These are phyloP conservation scores for Solanum acaule DNA, from an alignment of 257 asterid genomes.

Conservation along the genomic window DNA sequence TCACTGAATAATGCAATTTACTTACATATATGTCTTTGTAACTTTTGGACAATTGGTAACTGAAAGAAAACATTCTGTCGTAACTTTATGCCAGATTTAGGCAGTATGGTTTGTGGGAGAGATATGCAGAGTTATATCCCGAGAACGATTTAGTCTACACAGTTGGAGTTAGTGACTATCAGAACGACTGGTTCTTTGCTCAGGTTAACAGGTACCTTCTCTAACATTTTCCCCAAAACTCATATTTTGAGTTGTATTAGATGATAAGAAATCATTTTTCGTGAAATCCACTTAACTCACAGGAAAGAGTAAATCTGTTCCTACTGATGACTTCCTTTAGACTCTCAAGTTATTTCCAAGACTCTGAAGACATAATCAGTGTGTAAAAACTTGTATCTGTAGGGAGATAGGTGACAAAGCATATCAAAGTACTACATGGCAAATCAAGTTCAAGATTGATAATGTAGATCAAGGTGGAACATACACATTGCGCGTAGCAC, in stretches of 20 bases:
- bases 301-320: background rate
- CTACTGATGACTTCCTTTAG: background rate
- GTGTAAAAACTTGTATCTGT: background rate
- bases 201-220: background rate
- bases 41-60: background rate
- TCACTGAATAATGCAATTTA: background rate
- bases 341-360: background rate
- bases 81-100: background rate
- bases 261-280: background rate
- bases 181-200: slow-evolving; percentile 16
- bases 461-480: background rate
- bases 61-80: background rate
- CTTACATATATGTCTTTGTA: background rate
- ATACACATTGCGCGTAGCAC: slow-evolving; percentile 3
- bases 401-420: slow-evolving; percentile 4
- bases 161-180: slow-evolving; percentile 7
- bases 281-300: background rate
- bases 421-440: slow-evolving; percentile 13
- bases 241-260: background rate
- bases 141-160: background rate
- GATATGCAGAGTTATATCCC: slow-evolving; percentile 6
- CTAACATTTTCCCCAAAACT: background rate
- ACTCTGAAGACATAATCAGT: background rate
- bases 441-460: slow-evolving; percentile 14
- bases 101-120: slow-evolving; percentile 17